These are phyloP conservation scores for Rhizopogon vinicolor DNA, from an alignment of 768 basidiomycete genomes.

Conservation along the genomic window DNA sequence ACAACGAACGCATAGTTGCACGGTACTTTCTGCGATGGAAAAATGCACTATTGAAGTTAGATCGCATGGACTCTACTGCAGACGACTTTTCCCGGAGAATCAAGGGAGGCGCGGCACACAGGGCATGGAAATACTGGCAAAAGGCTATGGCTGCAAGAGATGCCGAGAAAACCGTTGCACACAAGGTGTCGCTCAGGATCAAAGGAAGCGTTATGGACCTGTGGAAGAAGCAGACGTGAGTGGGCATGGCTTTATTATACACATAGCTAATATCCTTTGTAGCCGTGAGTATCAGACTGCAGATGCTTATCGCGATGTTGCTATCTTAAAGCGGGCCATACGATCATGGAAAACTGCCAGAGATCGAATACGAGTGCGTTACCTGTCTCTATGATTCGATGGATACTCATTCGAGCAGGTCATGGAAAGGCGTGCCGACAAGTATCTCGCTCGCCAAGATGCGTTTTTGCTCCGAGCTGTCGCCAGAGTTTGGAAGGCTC, in stretches of 20 bases:
- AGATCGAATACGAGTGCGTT: slow-evolving; percentile 46
- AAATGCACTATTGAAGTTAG: slow-evolving; percentile 32
- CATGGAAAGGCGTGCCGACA: slow-evolving; percentile 52
- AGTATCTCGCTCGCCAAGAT: slow-evolving; percentile 53
- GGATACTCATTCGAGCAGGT: slow-evolving; percentile 34
- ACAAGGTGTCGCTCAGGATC: slow-evolving; percentile 44
- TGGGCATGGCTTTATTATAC: slow-evolving; percentile 2
- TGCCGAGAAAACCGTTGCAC: slow-evolving; percentile 40
- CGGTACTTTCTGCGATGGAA: slow-evolving; percentile 55
- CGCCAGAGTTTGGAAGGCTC: slow-evolving; percentile 63
- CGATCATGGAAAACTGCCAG: slow-evolving; percentile 52
- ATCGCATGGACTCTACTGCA: slow-evolving; percentile 43
- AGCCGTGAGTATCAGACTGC: slow-evolving; percentile 45
- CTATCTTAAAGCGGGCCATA: slow-evolving; percentile 42
- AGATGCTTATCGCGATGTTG: slow-evolving; percentile 34
- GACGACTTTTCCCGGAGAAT: slow-evolving; percentile 39
- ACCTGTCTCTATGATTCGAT: neutral
- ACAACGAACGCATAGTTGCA: slow-evolving; percentile 37
- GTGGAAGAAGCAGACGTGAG: slow-evolving; percentile 61
- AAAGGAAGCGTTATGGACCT: slow-evolving; percentile 40
- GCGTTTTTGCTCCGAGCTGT: slow-evolving; percentile 54
- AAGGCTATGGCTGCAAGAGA: slow-evolving; percentile 36
- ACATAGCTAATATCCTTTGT: slow-evolving; percentile 1
- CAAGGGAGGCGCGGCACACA: slow-evolving; percentile 33
- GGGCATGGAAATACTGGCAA: slow-evolving; percentile 59